Evolutionary conservation across 495 filamentous ascomycete species (phyloP).

Genomic region (Alectoria sarmentosa): DNA sequence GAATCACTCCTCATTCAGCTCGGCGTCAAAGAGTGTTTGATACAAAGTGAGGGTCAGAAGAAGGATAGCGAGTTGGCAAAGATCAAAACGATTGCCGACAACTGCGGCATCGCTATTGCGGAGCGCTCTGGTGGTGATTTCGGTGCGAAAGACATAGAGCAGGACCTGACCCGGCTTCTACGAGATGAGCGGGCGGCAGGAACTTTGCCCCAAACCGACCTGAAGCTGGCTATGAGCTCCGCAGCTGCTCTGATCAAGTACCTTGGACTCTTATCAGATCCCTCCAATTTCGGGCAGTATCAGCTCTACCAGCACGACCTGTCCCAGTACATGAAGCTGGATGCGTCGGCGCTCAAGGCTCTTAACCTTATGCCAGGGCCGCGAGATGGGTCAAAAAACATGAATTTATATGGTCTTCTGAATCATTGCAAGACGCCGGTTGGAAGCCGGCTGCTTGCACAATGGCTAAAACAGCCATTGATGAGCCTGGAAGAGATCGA

Average conservation of each 20-base stretch:
- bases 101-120: slow-evolving; percentile 80
- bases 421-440: slow-evolving; percentile 98
- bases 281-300: slow-evolving; percentile 93
- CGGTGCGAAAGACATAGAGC: slow-evolving; percentile 87
- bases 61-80: slow-evolving; percentile 90
- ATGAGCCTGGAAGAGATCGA: slow-evolving; percentile 91
- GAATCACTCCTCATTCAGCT: slow-evolving; percentile 94
- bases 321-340: slow-evolving; percentile 97
- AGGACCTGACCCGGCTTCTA: slow-evolving; percentile 80
- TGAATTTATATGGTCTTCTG: slow-evolving; percentile 89
- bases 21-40: slow-evolving; percentile 86
- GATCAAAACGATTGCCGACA: slow-evolving; percentile 79
- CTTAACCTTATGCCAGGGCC: slow-evolving; percentile 96
- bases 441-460: slow-evolving; percentile 80
- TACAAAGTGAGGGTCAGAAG: slow-evolving; percentile 65
- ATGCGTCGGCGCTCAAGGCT: slow-evolving; percentile 87
- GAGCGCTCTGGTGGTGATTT: slow-evolving; percentile 74
- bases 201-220: slow-evolving; percentile 79
- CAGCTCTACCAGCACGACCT: slow-evolving; percentile 96
- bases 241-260: slow-evolving; percentile 94
- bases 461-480: slow-evolving; percentile 97
- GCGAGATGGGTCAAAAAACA: slow-evolving; percentile 90
- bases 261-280: slow-evolving; percentile 80
- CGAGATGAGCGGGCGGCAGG: slow-evolving; percentile 75
- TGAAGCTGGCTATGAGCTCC: slow-evolving; percentile 95